Conservation (phyloP, 345 rosid genomes). For the Melastoma malabathricum region DNA sequence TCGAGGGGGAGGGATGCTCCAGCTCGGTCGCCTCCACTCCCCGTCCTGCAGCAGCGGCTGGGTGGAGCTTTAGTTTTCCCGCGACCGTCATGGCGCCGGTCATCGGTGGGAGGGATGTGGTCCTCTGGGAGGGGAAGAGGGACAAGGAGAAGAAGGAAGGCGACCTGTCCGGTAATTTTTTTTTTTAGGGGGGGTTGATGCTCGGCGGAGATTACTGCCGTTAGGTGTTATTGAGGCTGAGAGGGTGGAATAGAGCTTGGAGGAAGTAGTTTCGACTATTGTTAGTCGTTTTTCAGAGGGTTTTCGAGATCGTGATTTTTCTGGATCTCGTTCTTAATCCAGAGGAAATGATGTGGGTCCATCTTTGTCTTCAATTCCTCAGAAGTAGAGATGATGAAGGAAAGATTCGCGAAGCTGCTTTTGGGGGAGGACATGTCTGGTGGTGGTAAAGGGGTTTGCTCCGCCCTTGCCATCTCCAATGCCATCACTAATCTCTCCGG, state of each 20-base stretch:
- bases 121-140: conserved; percentile 44
- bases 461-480: conserved; percentile 94
- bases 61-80: conserved; percentile 37
- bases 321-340: no score
- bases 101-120: conserved; percentile 17
- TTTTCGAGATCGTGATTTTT: no score
- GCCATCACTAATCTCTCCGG: conserved; percentile 98
- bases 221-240: no score
- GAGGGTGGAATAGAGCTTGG: no score
- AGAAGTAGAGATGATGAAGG: conserved; percentile 97
- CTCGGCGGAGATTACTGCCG: no score
- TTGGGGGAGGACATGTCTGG: conserved; percentile 99
- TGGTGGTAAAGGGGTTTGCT: conserved; percentile 95
- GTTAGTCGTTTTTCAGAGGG: no score
- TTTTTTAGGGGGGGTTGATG: background rate
- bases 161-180: conserved; percentile 53
- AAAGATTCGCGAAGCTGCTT: conserved; percentile 92
- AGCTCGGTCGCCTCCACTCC: conserved; percentile 65
- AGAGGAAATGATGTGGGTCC: background rate
- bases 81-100: conserved; percentile 16
- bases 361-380: background rate
- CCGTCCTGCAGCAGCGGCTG: conserved; percentile 1
- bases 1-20: conserved; percentile 56
- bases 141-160: conserved; percentile 38
- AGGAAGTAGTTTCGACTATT: no score